A percentile compares a stretch with the other conserved stretches of the same genome.
These are phyloP conservation scores for Blastocystis sp. DNA, from an alignment of 352 stramenopile genomes.

Conservation along the genomic window DNA sequence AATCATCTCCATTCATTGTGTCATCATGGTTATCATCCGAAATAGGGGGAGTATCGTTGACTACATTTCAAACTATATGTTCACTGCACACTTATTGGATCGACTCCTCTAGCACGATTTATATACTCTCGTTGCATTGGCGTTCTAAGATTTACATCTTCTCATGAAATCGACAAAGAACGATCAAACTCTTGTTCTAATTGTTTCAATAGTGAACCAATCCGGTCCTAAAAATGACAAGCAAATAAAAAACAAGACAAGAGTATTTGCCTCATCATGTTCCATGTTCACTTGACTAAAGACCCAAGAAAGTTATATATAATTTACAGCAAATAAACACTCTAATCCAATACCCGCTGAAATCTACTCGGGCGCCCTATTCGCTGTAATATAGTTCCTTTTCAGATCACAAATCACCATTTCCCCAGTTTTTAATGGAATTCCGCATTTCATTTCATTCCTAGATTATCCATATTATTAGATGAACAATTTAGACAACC, in stretches of 20 bases:
- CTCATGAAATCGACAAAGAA: neutral
- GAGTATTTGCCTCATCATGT: neutral
- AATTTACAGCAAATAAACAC: neutral
- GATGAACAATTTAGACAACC: slow-evolving; percentile 41
- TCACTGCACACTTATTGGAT: neutral
- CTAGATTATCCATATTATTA: neutral
- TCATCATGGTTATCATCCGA: neutral
- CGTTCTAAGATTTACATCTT: neutral
- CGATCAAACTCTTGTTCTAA: slow-evolving; percentile 2
- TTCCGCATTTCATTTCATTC: neutral
- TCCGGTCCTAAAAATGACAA: neutral
- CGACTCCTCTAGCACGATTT: neutral
- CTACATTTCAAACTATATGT: neutral
- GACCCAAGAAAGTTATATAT: neutral
- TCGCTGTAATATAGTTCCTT: no score
- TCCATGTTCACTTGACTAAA: neutral
- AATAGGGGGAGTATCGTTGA: neutral
- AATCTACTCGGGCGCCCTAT: neutral
- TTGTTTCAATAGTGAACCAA: neutral
- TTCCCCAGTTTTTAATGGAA: neutral
- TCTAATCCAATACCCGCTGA: neutral
- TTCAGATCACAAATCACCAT: no score
- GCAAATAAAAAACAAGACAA: neutral
- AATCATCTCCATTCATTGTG: neutral
- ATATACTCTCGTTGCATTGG: slow-evolving; percentile 7